Evolutionary conservation across 2,329 filamentous ascomycete species (phyloP).

Genomic region (Allantophomopsis lycopodina): DNA sequence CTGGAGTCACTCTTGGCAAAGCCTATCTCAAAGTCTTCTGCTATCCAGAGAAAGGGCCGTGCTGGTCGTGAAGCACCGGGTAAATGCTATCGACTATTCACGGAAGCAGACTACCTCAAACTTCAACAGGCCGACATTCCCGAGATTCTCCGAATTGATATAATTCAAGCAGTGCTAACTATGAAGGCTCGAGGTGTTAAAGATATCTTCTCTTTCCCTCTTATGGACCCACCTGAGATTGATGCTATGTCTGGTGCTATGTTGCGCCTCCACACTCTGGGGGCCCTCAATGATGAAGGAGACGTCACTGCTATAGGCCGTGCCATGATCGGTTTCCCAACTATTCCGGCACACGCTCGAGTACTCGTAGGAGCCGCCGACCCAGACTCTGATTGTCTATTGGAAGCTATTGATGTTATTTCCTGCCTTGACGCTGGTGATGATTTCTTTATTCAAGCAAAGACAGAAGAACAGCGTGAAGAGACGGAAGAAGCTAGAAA

Average conservation of each 20-base stretch:
- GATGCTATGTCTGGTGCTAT: conserved; percentile 74
- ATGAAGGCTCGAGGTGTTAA: conserved; percentile 87
- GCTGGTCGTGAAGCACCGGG: conserved; percentile 86
- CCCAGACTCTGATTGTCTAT: conserved; percentile 56
- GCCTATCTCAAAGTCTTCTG: conserved; percentile 84
- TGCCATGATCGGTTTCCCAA: conserved; percentile 70
- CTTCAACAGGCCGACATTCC: conserved; percentile 66
- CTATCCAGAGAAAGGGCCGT: conserved; percentile 80
- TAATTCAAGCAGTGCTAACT: conserved; percentile 73
- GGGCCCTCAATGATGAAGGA: conserved; percentile 59
- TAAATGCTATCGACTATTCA: conserved; percentile 83
- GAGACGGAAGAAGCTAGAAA: conserved; percentile 37
- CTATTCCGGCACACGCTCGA: conserved; percentile 68
- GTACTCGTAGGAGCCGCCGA: conserved; percentile 70
- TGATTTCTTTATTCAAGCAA: conserved; percentile 46
- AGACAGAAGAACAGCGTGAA: conserved; percentile 41
- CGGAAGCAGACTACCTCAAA: conserved; percentile 57
- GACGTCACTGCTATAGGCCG: conserved; percentile 60
- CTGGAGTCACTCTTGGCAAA: conserved; percentile 86
- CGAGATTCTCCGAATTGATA: conserved; percentile 82
- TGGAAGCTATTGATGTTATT: conserved; percentile 77
- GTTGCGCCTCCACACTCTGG: conserved; percentile 64
- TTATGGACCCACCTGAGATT: conserved; percentile 68
- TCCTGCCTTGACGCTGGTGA: conserved; percentile 48
- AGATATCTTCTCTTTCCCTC: conserved; percentile 69